Base-by-base conservation (phyloP, 2,329 filamentous ascomycete species). In the Thermomyces lanuginosus region DNA sequence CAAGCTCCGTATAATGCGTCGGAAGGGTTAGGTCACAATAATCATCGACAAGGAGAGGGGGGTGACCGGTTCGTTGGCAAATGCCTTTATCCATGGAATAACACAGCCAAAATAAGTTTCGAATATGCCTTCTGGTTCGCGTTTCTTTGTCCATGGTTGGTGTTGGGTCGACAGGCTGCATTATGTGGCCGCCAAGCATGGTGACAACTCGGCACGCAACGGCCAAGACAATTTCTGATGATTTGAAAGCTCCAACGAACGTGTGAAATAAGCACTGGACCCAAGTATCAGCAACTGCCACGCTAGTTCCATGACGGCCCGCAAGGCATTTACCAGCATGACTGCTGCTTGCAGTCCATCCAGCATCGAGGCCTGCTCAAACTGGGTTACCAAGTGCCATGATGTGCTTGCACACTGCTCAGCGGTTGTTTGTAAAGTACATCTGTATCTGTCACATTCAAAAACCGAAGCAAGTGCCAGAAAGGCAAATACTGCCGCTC, bases 11-110 rank as follows among this genome's bases (percentile, higher is more conserved):
- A 34, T 59, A 59, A 2, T 44, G 44, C 0, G 51, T 44, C 0
- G 64, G 63, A 2, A 69, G 43, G 0, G 60, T 58, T 8, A 69
- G 45, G 36, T 69, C 63, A 34, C 65, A 69, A 28, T 64, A 58
- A 9, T 63, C 58, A 27, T 67, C 63, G 3, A 48, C 42, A 11
- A 69, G 58, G 1, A 53, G 43, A 1, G 65, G 64, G 0, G 64
- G 64, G 24, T 66, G 63, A 0, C 64, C 63, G 0, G 58, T 64
- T 3, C 66, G 56, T 0, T 71, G 46, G 0, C 62, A 49, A 8
- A 69, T 51, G n/a, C 70, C 66, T 32, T 67, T 70, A 36, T 72
- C 66, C 6, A 66, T 43, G 2, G 51, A 51, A 30, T 67, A 70
- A 34, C 58, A 60, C 4, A 69, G 36, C 65, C 67, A 71, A 37